Base-by-base conservation (phyloP, 257 asterid genomes). In the Solanum piurae region DNA sequence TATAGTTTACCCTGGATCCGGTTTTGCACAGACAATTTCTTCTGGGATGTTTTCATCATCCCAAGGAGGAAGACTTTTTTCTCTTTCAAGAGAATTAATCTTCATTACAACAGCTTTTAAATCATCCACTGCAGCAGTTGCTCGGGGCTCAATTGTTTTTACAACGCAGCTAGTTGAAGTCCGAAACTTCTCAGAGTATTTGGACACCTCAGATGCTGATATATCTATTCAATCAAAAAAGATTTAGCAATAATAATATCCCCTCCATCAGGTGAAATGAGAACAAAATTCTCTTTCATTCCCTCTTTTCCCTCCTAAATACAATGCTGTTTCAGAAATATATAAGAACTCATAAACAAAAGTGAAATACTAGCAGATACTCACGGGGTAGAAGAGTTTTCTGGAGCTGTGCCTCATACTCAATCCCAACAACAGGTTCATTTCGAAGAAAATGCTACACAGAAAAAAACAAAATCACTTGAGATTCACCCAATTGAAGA, bases 381-480 rank as follows among this genome's bases (percentile, higher is more conserved):
- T 94, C 93, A 96, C 99, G 27, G 69, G 99, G 98, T 86, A 96
- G 91, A 90, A 96, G 93, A 90, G 98, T 90, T 93, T 96, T 95
- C 89, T 96, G 96, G 79, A 96, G 98, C 88, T 95, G 96, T 58
- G 99, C 99, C 91, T 95, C 99, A 86, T 91, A 92, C 89, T 95
- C 99, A 83, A 96, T 90, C 91, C 99, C 99, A 89, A 96, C 92
- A 83, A 96, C 99, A 86, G 99, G 98, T 91, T 95, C 98, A 92
- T 94, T 93, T 88, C 96, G 95, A 84, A 96, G 94, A 93, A 96
- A 96, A 92, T 95, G 99, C 99, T 96, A 95, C 60, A 77, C 85
- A 87, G 79, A 37, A 75, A 87, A 89, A 89, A 84, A 83, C 85
- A 83, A 89, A 89, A 76, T 5, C 42, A 49, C 42, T 82, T 82